phyloP scores from a whole-genome alignment of 2,329 filamentous ascomycete genomes.

The Nemania abortiva region DNA sequence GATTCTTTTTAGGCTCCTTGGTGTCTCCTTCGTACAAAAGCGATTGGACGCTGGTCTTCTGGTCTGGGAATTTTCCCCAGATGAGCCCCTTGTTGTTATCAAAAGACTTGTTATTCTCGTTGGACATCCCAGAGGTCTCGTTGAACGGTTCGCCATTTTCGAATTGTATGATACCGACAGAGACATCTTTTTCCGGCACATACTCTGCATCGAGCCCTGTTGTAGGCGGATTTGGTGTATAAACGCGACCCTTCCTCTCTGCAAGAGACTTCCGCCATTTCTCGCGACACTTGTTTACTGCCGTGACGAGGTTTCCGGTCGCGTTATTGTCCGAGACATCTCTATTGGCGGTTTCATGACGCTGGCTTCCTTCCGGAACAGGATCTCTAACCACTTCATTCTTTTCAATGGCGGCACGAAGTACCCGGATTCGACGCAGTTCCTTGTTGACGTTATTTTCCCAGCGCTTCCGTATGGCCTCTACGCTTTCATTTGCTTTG shows the following conservation, averaged over 20 bases:
- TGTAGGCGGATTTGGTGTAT: no score
- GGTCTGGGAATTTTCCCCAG: constrained; percentile 40
- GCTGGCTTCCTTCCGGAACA: neutral
- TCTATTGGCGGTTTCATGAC: no score
- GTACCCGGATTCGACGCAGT: neutral
- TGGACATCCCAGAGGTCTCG: constrained; percentile 20
- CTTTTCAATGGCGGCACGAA: neutral
- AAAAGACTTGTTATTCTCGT: no score
- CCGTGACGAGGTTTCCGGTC: neutral
- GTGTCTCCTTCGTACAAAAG: constrained; percentile 24
- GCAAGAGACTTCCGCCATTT: no score
- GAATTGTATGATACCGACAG: constrained; percentile 9
- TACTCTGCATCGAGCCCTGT: no score
- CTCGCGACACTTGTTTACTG: neutral
- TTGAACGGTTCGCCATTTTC: neutral
- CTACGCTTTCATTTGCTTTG: neutral
- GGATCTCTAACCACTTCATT: neutral
- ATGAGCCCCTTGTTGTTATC: neutral
- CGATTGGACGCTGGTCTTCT: constrained; percentile 35
- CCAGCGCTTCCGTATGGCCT: constrained; percentile 13
- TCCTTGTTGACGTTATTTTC: neutral
- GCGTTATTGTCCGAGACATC: no score
- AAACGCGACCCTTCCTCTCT: no score
- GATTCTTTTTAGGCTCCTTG: neutral
- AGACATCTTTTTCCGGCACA: neutral